Conservation (phyloP, 768 basidiomycete genomes). For the Boletus vermiculosoides region DNA sequence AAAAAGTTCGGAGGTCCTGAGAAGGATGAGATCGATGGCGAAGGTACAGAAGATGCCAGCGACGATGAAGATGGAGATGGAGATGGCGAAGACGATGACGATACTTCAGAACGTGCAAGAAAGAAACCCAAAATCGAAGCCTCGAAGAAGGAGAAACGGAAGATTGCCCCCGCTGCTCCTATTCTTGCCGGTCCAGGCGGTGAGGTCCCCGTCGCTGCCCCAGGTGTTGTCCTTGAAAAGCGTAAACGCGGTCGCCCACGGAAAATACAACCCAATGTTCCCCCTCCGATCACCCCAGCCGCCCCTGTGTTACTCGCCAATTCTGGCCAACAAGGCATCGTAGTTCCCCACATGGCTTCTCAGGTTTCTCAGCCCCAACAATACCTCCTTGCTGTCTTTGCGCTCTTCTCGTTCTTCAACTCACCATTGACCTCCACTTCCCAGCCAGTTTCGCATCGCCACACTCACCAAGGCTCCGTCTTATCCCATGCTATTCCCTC, state of each 20-base stretch:
- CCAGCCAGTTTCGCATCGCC: slow-evolving; percentile 31
- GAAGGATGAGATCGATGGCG: slow-evolving; percentile 60
- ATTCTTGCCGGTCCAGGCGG: slow-evolving; percentile 23
- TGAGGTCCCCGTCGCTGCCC: slow-evolving; percentile 27
- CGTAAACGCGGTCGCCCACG: slow-evolving; percentile 82
- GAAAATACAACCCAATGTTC: slow-evolving; percentile 58
- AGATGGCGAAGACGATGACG: slow-evolving; percentile 39
- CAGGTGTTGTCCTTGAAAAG: slow-evolving; percentile 57
- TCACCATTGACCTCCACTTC: slow-evolving; percentile 56
- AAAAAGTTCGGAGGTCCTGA: slow-evolving; percentile 78
- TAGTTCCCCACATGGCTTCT: slow-evolving; percentile 9
- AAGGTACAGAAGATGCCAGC: slow-evolving; percentile 39
- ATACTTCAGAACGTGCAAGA: slow-evolving; percentile 47
- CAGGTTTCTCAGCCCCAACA: slow-evolving; percentile 41
- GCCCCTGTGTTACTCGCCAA: slow-evolving; percentile 19
- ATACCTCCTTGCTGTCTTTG: slow-evolving; percentile 80
- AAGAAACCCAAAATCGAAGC: slow-evolving; percentile 58
- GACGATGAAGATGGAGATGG: slow-evolving; percentile 46
- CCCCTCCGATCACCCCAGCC: slow-evolving; percentile 31
- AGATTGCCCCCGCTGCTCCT: slow-evolving; percentile 33
- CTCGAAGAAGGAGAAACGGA: slow-evolving; percentile 44
- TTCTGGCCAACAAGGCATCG: slow-evolving; percentile 17
- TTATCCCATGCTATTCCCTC: slow-evolving; percentile 39
- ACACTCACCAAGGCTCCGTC: slow-evolving; percentile 60
- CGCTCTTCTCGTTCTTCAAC: slow-evolving; percentile 84